A percentile compares a stretch with the other conserved stretches of the same genome.
These are phyloP conservation scores for Fragosphaeria purpurea DNA, from an alignment of 2,329 filamentous ascomycete species.

Conservation along the genomic window DNA sequence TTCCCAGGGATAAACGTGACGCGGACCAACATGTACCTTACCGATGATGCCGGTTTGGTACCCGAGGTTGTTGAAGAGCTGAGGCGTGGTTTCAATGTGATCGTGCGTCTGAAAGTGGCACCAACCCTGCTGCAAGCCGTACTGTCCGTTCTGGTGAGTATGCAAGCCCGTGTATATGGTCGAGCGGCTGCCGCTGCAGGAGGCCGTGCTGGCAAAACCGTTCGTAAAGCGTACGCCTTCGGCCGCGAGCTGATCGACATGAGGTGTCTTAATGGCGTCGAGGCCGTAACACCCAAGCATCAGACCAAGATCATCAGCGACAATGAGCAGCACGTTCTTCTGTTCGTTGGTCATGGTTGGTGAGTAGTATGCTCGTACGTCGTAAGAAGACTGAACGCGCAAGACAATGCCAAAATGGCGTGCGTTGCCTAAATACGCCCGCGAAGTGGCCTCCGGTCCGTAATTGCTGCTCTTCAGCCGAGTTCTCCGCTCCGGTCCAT, in stretches of 20 bases:
- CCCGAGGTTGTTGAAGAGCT: conserved; percentile 26
- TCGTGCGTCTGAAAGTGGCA: conserved; percentile 35
- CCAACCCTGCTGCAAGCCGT: conserved; percentile 28
- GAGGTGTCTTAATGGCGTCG: conserved; percentile 24
- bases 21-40: conserved; percentile 38
- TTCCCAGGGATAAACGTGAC: conserved; percentile 31
- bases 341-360: background rate
- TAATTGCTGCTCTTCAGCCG: background rate
- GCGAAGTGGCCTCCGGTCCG: background rate
- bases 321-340: conserved; percentile 11
- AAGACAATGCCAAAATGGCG: conserved; percentile 2
- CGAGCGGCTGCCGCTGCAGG: conserved; percentile 36
- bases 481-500: background rate
- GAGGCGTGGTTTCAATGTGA: conserved; percentile 31
- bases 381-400: background rate
- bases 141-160: conserved; percentile 37
- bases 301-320: conserved; percentile 11
- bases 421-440: background rate
- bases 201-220: conserved; percentile 35
- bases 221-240: conserved; percentile 26
- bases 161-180: conserved; percentile 40
- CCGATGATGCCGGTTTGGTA: conserved; percentile 37
- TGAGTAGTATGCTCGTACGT: background rate
- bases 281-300: conserved; percentile 11
- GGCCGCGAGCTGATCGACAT: conserved; percentile 29